These are phyloP conservation scores for Blastobotrys arbuscula DNA, from an alignment of 1,139 yeast genomes.

Conservation along the genomic window DNA sequence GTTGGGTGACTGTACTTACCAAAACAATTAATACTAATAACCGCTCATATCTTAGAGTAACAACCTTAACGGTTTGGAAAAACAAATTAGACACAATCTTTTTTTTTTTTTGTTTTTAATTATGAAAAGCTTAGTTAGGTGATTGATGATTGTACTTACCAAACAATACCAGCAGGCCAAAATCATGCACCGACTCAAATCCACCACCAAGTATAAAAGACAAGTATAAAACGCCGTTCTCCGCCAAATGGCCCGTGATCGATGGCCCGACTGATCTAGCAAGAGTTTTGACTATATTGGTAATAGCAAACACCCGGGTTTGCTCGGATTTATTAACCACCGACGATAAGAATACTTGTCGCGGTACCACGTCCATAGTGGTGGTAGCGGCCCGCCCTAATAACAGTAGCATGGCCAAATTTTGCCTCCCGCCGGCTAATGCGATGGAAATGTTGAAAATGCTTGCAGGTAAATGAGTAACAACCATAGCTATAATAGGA, in stretches of 20 bases:
- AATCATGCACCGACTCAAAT: conserved; percentile 38
- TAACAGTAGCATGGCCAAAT: conserved; percentile 35
- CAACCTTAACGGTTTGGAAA: no score
- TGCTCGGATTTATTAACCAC: conserved; percentile 59
- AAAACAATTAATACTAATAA: no score
- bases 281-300: conserved; percentile 77
- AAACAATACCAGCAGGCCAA: conserved; percentile 25
- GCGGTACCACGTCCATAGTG: conserved; percentile 87
- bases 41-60: no score
- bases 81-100: no score
- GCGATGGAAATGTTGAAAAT: conserved; percentile 56
- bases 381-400: conserved; percentile 51
- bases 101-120: no score
- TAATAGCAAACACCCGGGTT: conserved; percentile 76
- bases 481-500: conserved; percentile 68
- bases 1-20: no score
- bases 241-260: conserved; percentile 70
- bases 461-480: conserved; percentile 79
- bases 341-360: conserved; percentile 71
- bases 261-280: conserved; percentile 80
- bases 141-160: conserved; percentile 1
- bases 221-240: conserved; percentile 42
- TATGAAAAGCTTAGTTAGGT: no score
- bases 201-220: conserved; percentile 63
- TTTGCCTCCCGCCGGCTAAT: conserved; percentile 25